Conservation (phyloP, 768 basidiomycete species). For the Suillus placidus region DNA sequence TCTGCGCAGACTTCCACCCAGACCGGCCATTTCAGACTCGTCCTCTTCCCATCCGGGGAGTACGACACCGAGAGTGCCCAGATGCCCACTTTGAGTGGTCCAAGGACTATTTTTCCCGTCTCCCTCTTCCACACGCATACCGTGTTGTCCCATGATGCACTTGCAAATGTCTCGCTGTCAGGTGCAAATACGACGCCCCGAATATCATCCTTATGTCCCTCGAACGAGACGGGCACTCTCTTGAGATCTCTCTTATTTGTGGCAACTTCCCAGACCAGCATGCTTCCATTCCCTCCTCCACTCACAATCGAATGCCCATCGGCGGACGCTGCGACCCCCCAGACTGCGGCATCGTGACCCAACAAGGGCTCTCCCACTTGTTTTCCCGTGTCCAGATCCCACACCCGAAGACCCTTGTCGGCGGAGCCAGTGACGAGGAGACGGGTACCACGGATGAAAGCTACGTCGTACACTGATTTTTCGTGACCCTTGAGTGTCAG, state of each 20-base stretch:
- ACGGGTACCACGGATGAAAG: background rate
- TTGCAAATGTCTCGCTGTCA: background rate
- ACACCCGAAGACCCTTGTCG: constrained; percentile 7
- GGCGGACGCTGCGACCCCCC: constrained; percentile 37
- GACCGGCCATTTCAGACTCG: no score
- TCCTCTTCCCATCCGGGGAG: background rate
- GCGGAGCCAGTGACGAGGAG: background rate
- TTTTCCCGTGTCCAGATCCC: constrained; percentile 30
- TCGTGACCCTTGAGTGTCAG: background rate
- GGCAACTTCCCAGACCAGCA: background rate
- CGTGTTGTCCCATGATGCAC: background rate
- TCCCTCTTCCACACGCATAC: background rate
- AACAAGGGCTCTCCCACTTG: background rate
- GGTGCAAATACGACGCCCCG: background rate
- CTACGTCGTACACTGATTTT: no score
- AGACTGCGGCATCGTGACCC: constrained; percentile 21
- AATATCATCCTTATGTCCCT: background rate
- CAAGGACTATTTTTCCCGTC: background rate
- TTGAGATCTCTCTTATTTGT: background rate
- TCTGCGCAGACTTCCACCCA: no score
- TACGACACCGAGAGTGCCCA: background rate
- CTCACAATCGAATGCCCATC: constrained; percentile 19
- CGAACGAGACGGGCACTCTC: background rate
- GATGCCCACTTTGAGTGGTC: background rate
- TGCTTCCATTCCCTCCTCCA: constrained; percentile 13